phyloP scores from a whole-genome alignment of 495 filamentous ascomycete genomes.

The Aspergillus asperescens region DNA sequence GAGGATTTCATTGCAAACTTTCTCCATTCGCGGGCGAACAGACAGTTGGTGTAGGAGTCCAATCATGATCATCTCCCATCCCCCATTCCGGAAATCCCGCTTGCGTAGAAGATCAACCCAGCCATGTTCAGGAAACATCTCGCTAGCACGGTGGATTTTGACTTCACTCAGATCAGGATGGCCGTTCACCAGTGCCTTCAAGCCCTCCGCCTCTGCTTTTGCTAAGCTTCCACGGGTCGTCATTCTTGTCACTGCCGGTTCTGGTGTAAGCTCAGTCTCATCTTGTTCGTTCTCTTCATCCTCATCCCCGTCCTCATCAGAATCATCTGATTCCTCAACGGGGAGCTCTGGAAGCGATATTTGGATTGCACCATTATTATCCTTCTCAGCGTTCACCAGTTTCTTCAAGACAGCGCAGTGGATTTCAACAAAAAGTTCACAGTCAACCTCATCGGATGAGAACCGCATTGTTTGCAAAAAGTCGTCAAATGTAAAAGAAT shows the following conservation, averaged over 20 bases:
- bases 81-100: conserved; percentile 83
- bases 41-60: conserved; percentile 83
- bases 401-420: conserved; percentile 89
- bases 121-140: conserved; percentile 59
- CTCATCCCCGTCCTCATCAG: conserved; percentile 42
- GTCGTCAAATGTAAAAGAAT: conserved; percentile 97
- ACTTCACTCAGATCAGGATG: conserved; percentile 29
- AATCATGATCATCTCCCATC: conserved; percentile 86
- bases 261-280: conserved; percentile 52
- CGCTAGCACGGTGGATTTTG: conserved; percentile 67
- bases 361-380: conserved; percentile 68
- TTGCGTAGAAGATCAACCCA: conserved; percentile 82
- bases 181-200: conserved; percentile 47
- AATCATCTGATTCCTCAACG: conserved; percentile 51
- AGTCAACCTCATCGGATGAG: conserved; percentile 68
- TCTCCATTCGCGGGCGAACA: conserved; percentile 59
- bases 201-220: conserved; percentile 65
- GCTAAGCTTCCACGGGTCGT: conserved; percentile 81
- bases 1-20: conserved; percentile 73
- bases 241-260: conserved; percentile 59
- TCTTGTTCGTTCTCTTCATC: conserved; percentile 49
- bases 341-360: conserved; percentile 73
- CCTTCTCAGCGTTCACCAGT: conserved; percentile 67
- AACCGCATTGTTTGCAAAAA: conserved; percentile 84
- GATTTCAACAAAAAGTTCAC: conserved; percentile 82